Conservation (phyloP, 2,329 filamentous ascomycete species). For the Curvularia spicifera region DNA sequence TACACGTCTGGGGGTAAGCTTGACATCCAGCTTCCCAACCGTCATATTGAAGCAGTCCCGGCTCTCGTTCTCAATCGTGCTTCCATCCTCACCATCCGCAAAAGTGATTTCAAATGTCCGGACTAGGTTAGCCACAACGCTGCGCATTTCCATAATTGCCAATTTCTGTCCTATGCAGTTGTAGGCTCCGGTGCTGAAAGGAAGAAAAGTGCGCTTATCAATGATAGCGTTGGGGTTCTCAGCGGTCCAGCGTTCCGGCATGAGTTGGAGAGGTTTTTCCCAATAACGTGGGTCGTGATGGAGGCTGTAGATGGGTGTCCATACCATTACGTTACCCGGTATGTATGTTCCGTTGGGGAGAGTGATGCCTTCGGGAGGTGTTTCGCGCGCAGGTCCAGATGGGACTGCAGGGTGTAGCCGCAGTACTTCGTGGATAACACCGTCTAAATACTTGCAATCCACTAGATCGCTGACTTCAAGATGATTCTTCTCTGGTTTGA, state of each 20-base stretch:
- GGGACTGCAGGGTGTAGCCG: constrained; percentile 43
- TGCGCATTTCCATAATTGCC: constrained; percentile 69
- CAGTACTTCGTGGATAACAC: constrained; percentile 41
- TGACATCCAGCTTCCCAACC: constrained; percentile 41
- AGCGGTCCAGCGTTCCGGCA: constrained; percentile 43
- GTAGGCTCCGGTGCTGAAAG: constrained; percentile 71
- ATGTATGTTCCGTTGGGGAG: constrained; percentile 41
- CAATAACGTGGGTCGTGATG: constrained; percentile 42
- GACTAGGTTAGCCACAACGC: constrained; percentile 65
- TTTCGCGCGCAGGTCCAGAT: constrained; percentile 42
- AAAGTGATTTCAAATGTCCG: constrained; percentile 64
- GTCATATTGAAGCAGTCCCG: constrained; percentile 41
- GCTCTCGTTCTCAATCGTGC: constrained; percentile 27
- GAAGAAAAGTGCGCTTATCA: constrained; percentile 67
- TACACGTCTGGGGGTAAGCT: constrained; percentile 2
- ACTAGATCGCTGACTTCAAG: constrained; percentile 37
- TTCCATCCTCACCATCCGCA: constrained; percentile 36
- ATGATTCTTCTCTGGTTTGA: constrained; percentile 25
- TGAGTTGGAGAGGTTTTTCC: constrained; percentile 30
- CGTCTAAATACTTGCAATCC: constrained; percentile 38
- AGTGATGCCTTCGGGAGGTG: constrained; percentile 42
- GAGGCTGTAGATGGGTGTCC: constrained; percentile 41
- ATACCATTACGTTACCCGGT: constrained; percentile 37
- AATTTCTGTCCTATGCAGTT: constrained; percentile 74
- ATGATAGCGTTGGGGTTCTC: constrained; percentile 29